A percentile compares a stretch with the other conserved stretches of the same genome.
phyloP scores from a whole-genome alignment of 2,329 filamentous ascomycete genomes.

The Cercospora janseana region DNA sequence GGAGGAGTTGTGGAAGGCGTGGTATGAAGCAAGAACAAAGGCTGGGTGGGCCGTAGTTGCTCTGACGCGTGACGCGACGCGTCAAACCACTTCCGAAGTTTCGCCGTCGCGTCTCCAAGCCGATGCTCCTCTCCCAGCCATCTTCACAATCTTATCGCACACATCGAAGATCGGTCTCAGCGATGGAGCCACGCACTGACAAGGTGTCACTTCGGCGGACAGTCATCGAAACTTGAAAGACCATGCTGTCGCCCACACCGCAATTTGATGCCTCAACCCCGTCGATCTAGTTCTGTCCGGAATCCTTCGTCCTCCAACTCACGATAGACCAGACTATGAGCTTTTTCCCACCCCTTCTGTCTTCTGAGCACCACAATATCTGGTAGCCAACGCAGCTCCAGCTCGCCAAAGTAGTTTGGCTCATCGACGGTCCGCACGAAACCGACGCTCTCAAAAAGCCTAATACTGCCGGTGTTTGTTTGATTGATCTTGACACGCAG shows the following conservation, averaged over 20 bases:
- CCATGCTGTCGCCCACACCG: not conserved
- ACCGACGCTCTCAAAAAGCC: constrained; percentile 59
- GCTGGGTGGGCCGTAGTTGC: constrained; percentile 4
- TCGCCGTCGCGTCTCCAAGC: constrained; percentile 10
- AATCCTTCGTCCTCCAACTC: constrained; percentile 1
- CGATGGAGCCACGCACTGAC: too few relatives aligned
- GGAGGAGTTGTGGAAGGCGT: constrained; percentile 7
- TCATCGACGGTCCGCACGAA: constrained; percentile 52
- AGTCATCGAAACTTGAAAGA: too few relatives aligned
- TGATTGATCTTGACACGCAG: constrained; percentile 62
- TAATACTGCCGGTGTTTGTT: constrained; percentile 56
- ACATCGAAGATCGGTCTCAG: not conserved
- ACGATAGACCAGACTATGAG: constrained; percentile 16
- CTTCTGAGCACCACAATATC: constrained; percentile 18
- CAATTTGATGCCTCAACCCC: not conserved
- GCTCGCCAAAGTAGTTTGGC: constrained; percentile 67
- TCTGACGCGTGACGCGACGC: constrained; percentile 8
- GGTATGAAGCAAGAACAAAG: constrained; percentile 5
- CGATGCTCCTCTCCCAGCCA: constrained; percentile 5
- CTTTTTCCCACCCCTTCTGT: constrained; percentile 24
- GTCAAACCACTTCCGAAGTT: constrained; percentile 14
- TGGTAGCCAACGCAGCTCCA: constrained; percentile 53
- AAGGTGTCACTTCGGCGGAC: too few relatives aligned
- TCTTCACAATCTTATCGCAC: constrained; percentile 2
- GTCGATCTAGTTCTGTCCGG: not conserved